Conservation (phyloP, 768 basidiomycete species). For the Serendipita indica region DNA sequence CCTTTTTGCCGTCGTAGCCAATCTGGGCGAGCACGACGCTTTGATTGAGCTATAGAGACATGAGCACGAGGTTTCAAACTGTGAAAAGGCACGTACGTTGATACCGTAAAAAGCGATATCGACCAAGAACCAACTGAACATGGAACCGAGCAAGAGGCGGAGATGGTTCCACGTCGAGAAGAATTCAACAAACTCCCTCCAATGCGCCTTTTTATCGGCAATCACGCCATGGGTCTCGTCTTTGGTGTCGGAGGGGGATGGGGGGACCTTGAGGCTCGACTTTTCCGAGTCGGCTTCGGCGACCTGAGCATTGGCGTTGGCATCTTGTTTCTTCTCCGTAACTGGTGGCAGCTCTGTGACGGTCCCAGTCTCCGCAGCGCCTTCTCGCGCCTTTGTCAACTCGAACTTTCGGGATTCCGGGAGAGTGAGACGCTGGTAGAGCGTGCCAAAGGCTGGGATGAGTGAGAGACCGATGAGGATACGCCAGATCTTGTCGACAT, state of each 20-base stretch:
- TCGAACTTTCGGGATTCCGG: conserved; percentile 35
- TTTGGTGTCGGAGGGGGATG: no score
- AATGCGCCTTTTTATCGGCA: background rate
- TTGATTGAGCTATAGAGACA: conserved; percentile 13
- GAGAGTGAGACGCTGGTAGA: conserved; percentile 62
- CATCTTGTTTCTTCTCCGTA: conserved; percentile 4
- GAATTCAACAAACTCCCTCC: conserved; percentile 44
- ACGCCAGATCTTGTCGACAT: conserved; percentile 41
- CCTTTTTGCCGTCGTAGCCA: conserved; percentile 44
- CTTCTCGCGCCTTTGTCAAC: conserved; percentile 18
- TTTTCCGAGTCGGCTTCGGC: no score
- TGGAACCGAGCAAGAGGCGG: conserved; percentile 53
- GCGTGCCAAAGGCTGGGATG: conserved; percentile 55
- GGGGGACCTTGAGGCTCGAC: background rate
- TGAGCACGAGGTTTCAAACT: background rate
- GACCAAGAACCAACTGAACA: conserved; percentile 56
- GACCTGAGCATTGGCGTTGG: conserved; percentile 2
- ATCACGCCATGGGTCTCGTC: background rate
- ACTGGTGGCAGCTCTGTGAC: conserved; percentile 29
- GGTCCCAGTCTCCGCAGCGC: conserved; percentile 22
- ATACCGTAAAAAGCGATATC: conserved; percentile 74
- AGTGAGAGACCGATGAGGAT: conserved; percentile 59
- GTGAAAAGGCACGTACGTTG: conserved; percentile 25
- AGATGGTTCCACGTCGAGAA: conserved; percentile 59
- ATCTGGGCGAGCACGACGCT: conserved; percentile 64